phyloP scores from a whole-genome alignment of 1,139 yeast species.

The Pneumocystis carinii region DNA sequence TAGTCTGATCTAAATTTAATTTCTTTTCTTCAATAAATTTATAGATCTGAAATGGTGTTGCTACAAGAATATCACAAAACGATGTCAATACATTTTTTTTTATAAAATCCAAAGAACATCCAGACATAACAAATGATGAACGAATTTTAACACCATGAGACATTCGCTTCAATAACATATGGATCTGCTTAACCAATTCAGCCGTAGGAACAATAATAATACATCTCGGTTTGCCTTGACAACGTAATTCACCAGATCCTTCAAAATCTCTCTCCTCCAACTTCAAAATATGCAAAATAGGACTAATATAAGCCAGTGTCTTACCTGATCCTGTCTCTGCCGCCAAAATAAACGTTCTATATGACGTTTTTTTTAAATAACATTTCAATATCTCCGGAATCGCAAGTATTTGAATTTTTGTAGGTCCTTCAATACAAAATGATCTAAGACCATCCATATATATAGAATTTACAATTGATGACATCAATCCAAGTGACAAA shows the following conservation, averaged over 20 bases:
- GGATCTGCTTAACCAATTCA: slow-evolving; percentile 74
- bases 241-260: not conserved
- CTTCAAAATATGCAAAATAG: slow-evolving; percentile 47
- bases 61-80: slow-evolving; percentile 61
- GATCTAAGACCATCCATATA: slow-evolving; percentile 35
- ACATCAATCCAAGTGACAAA: slow-evolving; percentile 48
- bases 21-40: slow-evolving; percentile 9
- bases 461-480: slow-evolving; percentile 51
- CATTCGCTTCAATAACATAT: slow-evolving; percentile 41
- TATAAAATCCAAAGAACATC: slow-evolving; percentile 10
- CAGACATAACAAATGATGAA: slow-evolving; percentile 19
- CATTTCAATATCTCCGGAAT: slow-evolving; percentile 34
- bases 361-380: slow-evolving; percentile 20
- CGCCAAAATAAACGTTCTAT: slow-evolving; percentile 63
- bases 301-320: slow-evolving; percentile 78
- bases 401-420: slow-evolving; percentile 49
- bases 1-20: slow-evolving; percentile 17
- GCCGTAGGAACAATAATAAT: slow-evolving; percentile 75
- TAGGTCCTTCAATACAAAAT: slow-evolving; percentile 32
- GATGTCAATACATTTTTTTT: slow-evolving; percentile 27
- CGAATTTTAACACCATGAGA: slow-evolving; percentile 29
- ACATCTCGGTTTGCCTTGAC: slow-evolving; percentile 32
- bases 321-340: slow-evolving; percentile 97
- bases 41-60: slow-evolving; percentile 45
- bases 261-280: not conserved